Conservation (phyloP, 139 green algal species). For the Ettlia oleoabundans region DNA sequence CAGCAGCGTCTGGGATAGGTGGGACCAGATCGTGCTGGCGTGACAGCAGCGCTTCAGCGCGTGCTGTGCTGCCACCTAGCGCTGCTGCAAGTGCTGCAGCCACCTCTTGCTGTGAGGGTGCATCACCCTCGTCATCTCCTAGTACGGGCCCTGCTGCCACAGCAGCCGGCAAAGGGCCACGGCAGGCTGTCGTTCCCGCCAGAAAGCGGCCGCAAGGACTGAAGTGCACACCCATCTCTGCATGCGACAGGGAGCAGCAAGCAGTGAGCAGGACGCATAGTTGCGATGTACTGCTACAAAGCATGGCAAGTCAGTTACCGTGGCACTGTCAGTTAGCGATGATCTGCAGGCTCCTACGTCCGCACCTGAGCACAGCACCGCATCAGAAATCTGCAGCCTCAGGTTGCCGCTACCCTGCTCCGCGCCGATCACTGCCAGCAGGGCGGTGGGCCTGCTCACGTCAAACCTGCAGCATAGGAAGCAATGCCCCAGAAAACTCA, state of each 20-base stretch:
- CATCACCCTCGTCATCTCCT: neutral
- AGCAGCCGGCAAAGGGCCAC: slow-evolving; percentile 12
- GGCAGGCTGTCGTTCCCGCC: slow-evolving; percentile 76
- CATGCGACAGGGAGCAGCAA: neutral
- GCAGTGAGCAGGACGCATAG: too few relatives aligned
- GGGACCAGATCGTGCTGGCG: neutral
- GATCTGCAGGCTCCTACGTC: neutral
- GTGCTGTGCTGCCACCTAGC: neutral
- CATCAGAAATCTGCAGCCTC: slow-evolving; percentile 67
- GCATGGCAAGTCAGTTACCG: too few relatives aligned
- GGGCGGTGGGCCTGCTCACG: slow-evolving; percentile 20
- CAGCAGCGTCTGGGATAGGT: neutral
- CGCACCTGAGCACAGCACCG: slow-evolving; percentile 77
- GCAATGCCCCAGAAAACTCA: too few relatives aligned
- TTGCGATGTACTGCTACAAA: too few relatives aligned
- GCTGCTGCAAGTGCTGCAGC: slow-evolving; percentile 19
- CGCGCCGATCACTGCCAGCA: slow-evolving; percentile 33
- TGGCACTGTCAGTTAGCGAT: neutral
- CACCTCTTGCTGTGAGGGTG: slow-evolving; percentile 13
- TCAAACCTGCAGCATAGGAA: too few relatives aligned
- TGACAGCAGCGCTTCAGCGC: neutral
- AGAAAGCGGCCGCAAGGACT: slow-evolving; percentile 80
- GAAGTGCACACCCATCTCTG: slow-evolving; percentile 93
- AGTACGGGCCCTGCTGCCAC: neutral
- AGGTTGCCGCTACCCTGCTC: slow-evolving; percentile 23